These are phyloP conservation scores for Puya raimondii DNA, from an alignment of 176 grass and related monocot genomes.

Conservation along the genomic window DNA sequence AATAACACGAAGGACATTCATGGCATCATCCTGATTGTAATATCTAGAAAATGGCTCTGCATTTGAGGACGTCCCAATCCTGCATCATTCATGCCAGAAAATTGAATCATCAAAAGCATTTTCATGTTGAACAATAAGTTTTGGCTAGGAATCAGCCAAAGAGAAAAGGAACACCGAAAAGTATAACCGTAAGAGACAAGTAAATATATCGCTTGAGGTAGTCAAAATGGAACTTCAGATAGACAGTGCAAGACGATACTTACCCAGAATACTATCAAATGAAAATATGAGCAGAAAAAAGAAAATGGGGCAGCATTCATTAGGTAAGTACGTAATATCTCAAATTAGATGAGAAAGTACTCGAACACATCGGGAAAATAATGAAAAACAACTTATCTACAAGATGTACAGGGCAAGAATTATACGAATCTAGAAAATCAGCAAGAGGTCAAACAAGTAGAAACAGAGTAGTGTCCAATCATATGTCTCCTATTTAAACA, in stretches of 20 bases:
- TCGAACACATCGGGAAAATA: too few species aligned
- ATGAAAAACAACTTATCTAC: too few species aligned
- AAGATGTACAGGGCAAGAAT: too few species aligned
- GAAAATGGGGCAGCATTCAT: not conserved
- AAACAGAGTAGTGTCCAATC: not conserved
- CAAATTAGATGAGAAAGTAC: too few species aligned
- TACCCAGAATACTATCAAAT: not conserved
- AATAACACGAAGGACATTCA: conserved; percentile 53
- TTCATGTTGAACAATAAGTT: too few species aligned
- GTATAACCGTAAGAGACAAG: too few species aligned
- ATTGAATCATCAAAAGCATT: conserved; percentile 6
- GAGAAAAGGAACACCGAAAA: not conserved
- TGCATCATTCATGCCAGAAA: conserved; percentile 22
- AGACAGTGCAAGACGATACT: not conserved
- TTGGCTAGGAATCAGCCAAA: conserved; percentile 2
- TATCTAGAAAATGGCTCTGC: conserved; percentile 55
- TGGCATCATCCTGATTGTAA: conserved; percentile 68
- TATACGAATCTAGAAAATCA: not conserved
- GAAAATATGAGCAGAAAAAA: not conserved
- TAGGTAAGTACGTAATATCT: too few species aligned
- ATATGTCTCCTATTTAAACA: not conserved
- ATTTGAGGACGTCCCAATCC: conserved; percentile 40
- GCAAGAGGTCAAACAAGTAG: not conserved
- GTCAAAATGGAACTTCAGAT: not conserved
- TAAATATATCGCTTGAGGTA: not conserved